Evolutionary conservation across 2,329 filamentous ascomycete genomes (phyloP).

Genomic region (Aspergillus sp.): DNA sequence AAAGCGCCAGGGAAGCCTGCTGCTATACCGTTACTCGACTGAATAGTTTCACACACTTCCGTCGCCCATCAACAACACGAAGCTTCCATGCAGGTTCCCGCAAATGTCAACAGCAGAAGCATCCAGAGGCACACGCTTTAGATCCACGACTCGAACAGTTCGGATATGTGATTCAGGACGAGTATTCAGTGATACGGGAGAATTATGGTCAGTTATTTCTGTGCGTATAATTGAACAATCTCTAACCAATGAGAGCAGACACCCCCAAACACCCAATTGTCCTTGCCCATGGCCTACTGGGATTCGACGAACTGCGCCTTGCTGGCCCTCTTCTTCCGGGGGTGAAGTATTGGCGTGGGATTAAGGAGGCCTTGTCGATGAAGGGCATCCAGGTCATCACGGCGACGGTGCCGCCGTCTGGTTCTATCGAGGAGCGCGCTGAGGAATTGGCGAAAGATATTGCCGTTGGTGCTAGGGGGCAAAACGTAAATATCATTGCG

Average conservation of each 20-base stretch:
- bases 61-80: conserved; percentile 1
- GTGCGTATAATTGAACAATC: background rate
- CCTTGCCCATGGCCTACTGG: conserved; percentile 57
- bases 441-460: conserved; percentile 47
- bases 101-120: conserved; percentile 7
- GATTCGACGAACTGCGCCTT: conserved; percentile 55
- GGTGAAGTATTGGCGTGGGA: conserved; percentile 58
- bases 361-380: conserved; percentile 48
- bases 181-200: conserved; percentile 52
- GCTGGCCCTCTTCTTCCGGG: conserved; percentile 48
- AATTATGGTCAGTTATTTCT: conserved; percentile 43
- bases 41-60: background rate
- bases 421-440: conserved; percentile 51
- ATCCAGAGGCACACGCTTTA: conserved; percentile 11
- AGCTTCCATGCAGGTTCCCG: conserved; percentile 12
- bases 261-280: conserved; percentile 51
- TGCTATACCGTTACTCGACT: background rate
- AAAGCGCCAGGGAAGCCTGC: background rate
- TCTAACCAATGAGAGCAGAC: conserved; percentile 13
- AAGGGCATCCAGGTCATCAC: conserved; percentile 55
- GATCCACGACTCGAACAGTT: conserved; percentile 46
- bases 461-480: conserved; percentile 44
- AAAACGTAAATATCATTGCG: conserved; percentile 58
- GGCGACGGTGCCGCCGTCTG: conserved; percentile 51
- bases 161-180: conserved; percentile 50